Base-by-base conservation (phyloP, 2,329 filamentous ascomycete genomes). In the Helotiales sp. region DNA sequence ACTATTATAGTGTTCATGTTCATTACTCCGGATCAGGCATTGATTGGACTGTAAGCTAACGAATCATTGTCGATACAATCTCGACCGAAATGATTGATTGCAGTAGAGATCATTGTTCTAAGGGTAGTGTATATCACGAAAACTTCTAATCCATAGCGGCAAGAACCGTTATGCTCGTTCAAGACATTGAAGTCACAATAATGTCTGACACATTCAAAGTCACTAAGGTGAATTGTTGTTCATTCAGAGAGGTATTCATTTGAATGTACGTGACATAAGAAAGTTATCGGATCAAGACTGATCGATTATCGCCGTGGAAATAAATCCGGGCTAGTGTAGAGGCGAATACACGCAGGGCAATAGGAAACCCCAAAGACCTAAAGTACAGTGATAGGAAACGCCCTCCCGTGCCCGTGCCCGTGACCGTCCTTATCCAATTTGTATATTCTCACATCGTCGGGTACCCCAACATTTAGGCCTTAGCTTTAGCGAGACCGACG, bases 401-500 rank as follows among this genome's bases (percentile, higher is more conserved):
- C 42, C 49, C 42, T 15, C 58, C 48, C 38, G 22, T 30, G 19
- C 36, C 29, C 15, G 9, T 30, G 19, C 36, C 29, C 15, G 9
- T 54, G 49, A 22, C 29, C 31, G 22, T 55, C 55, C 36, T 17
- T 64, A 61, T 60, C 59, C 62, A 61, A 62, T 55, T 50, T 58
- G 27, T 34, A 22, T 31, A 31, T 24, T 53, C 38, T 22, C 31
- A n/a, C 27, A 13, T 52, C n/a, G n/a, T n/a, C n/a, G 10, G n/a
- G 4, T 9, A 27, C 17, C 31, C 13, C 13, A 44, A 24, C 29
- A 51, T 33, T 59, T 59, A 59, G 34, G 54, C 53, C 57, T 92
- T 95, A 66, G 93, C 83, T 78, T 89, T 88, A 70, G 93, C 95
- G 69, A 99, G 85, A 72, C 91, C 93, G 63, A 99, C 92, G 56